Evolutionary conservation across 2,329 filamentous ascomycete species (phyloP).

Genomic region (Xylariaceae sp.): DNA sequence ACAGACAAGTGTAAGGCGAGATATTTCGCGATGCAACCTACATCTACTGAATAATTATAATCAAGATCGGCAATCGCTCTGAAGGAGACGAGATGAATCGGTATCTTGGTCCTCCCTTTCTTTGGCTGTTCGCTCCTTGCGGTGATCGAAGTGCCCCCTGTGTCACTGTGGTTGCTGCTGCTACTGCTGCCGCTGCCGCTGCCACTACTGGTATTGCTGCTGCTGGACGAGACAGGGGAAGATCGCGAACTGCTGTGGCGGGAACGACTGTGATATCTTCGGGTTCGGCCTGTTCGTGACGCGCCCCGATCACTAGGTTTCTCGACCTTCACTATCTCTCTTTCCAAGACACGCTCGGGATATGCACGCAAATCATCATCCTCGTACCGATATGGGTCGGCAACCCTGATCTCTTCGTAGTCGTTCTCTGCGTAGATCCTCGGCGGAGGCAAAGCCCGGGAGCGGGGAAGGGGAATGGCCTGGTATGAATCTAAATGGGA

Average conservation of each 20-base stretch:
- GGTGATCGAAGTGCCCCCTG: constrained; percentile 42
- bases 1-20: background rate
- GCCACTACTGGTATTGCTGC: constrained; percentile 19
- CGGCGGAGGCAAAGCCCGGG: constrained; percentile 55
- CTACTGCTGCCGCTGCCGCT: too few species aligned
- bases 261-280: constrained; percentile 31
- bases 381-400: constrained; percentile 62
- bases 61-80: constrained; percentile 76
- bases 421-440: constrained; percentile 52
- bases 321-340: constrained; percentile 50
- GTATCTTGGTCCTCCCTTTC: constrained; percentile 86
- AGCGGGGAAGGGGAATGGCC: constrained; percentile 65
- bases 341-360: constrained; percentile 55
- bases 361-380: constrained; percentile 67
- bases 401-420: constrained; percentile 61
- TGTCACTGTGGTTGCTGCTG: constrained; percentile 19
- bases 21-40: constrained; percentile 37
- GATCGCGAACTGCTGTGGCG: constrained; percentile 38
- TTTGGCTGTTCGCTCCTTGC: constrained; percentile 64
- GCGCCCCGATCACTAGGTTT: constrained; percentile 42
- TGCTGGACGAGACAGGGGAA: constrained; percentile 42
- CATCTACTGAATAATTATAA: constrained; percentile 84
- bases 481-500: constrained; percentile 49
- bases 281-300: constrained; percentile 36
- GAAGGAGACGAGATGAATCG: constrained; percentile 71